phyloP scores from a whole-genome alignment of 176 grass and related monocot species.

The Raddia guianensis region DNA sequence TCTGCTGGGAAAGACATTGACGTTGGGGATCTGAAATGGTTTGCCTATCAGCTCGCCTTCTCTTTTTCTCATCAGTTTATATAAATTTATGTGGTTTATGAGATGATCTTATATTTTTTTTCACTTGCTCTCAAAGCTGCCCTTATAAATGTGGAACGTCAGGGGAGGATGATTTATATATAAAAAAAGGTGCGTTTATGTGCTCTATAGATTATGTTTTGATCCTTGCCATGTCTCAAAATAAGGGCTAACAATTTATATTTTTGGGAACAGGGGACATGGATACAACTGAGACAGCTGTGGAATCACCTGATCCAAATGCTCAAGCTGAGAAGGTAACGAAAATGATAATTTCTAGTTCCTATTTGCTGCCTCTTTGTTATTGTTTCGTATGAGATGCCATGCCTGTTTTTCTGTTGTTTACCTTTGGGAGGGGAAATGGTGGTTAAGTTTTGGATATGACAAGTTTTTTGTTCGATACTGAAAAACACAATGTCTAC shows the following conservation, averaged over 20 bases:
- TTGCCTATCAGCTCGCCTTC: background rate
- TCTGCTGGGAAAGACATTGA: background rate
- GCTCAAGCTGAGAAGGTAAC: conserved; percentile 7
- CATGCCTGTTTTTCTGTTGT: no score
- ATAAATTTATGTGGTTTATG: background rate
- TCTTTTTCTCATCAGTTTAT: background rate
- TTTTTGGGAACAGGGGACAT: background rate
- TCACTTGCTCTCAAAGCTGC: background rate
- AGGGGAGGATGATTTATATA: background rate
- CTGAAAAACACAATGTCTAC: no score
- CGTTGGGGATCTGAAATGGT: conserved; percentile 1
- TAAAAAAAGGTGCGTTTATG: conserved; percentile 5
- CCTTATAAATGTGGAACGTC: background rate
- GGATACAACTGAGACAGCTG: background rate
- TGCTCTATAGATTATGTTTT: background rate
- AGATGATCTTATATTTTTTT: background rate
- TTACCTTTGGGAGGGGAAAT: background rate
- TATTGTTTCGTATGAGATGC: background rate
- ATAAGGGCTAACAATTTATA: background rate
- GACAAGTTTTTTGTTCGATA: no score
- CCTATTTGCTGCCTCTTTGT: background rate
- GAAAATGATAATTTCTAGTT: background rate
- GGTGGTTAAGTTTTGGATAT: background rate
- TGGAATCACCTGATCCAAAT: background rate
- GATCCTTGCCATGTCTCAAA: background rate